Percentiles rank a stretch among this genome's conserved stretches.
phyloP scores from a whole-genome alignment of 768 basidiomycete species.

The Rhodotorula toruloides region DNA sequence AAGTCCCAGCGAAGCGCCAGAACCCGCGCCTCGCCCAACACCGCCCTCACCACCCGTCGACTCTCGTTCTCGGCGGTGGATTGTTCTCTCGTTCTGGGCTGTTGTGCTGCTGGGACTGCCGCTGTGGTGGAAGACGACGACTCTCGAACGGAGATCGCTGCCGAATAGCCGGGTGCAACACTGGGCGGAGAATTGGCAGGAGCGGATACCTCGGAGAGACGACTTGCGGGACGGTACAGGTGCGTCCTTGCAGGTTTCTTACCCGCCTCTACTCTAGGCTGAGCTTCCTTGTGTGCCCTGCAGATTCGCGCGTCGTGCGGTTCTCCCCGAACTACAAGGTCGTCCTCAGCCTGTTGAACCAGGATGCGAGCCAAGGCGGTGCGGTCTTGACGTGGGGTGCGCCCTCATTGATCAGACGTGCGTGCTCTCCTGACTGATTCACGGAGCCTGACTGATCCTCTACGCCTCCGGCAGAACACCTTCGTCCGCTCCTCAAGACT shows the following conservation, averaged over 20 bases:
- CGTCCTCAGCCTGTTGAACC: slow-evolving; percentile 87
- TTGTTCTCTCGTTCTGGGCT: slow-evolving; percentile 71
- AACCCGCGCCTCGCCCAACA: neutral
- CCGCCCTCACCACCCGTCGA: neutral
- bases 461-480: slow-evolving; percentile 54
- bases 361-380: slow-evolving; percentile 66
- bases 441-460: no score
- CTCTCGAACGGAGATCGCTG: slow-evolving; percentile 73
- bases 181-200: slow-evolving; percentile 42
- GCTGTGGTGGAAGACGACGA: slow-evolving; percentile 89
- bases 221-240: no score
- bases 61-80: slow-evolving; percentile 52
- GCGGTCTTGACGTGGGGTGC: slow-evolving; percentile 68
- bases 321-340: slow-evolving; percentile 78
- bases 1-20: no score
- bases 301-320: slow-evolving; percentile 57
- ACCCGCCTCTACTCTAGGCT: accelerated
- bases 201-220: neutral
- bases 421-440: slow-evolving; percentile 41
- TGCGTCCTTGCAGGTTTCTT: neutral
- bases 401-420: slow-evolving; percentile 59
- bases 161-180: slow-evolving; percentile 59
- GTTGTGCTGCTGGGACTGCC: slow-evolving; percentile 71
- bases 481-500: slow-evolving; percentile 61
- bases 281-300: neutral